These are phyloP conservation scores for Rugosomyces carneus DNA, from an alignment of 1,284 basidiomycete genomes.

Conservation along the genomic window DNA sequence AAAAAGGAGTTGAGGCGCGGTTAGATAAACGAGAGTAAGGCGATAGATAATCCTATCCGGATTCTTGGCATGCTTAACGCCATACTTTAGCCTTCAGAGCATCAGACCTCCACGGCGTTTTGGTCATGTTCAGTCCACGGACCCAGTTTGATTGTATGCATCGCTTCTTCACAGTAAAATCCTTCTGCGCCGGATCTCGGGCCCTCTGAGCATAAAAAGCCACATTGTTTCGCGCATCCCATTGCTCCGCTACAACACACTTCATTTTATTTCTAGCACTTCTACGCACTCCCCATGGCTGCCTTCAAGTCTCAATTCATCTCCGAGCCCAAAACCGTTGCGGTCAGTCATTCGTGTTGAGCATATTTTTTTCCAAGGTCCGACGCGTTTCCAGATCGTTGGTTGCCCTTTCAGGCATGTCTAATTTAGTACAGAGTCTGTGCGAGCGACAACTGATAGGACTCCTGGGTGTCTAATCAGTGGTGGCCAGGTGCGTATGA, in stretches of 20 bases:
- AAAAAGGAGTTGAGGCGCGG: background rate
- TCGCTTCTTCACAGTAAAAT: background rate
- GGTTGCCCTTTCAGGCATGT: slow-evolving; percentile 44
- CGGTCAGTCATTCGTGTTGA: slow-evolving; percentile 37
- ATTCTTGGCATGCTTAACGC: slow-evolving; percentile 1
- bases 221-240: background rate
- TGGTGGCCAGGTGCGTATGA: slow-evolving; percentile 33
- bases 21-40: background rate
- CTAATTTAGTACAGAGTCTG: background rate
- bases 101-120: slow-evolving; percentile 1
- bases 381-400: slow-evolving; percentile 30
- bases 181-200: slow-evolving; percentile 8
- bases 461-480: slow-evolving; percentile 18
- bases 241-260: background rate
- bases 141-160: slow-evolving; percentile 1
- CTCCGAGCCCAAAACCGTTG: slow-evolving; percentile 60
- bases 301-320: slow-evolving; percentile 43
- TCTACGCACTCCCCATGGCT: slow-evolving; percentile 17
- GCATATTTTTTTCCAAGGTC: slow-evolving; percentile 4
- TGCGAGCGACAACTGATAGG: slow-evolving; percentile 1
- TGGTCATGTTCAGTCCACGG: slow-evolving; percentile 3
- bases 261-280: background rate
- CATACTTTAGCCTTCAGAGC: background rate
- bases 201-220: slow-evolving; percentile 2
- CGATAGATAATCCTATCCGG: background rate